phyloP scores from a whole-genome alignment of 228 moss, liverwort and hornwort species.

The Sphagnum fallax region DNA sequence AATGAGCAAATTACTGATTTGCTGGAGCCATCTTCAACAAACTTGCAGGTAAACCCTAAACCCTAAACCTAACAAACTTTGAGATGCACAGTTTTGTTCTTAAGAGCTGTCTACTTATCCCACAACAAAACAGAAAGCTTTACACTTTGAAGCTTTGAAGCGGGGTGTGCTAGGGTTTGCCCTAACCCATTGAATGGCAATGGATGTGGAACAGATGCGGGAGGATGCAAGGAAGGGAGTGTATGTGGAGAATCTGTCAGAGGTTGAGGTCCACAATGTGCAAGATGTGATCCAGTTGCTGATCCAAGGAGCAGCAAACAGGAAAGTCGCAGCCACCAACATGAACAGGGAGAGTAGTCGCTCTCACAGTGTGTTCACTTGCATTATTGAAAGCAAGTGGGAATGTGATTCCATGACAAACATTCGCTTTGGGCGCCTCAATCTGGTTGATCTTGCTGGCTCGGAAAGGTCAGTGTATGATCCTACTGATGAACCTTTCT shows the following conservation, averaged over 20 bases:
- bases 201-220: slow-evolving; percentile 49
- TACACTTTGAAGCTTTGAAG: no score
- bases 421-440: slow-evolving; percentile 82
- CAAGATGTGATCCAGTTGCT: slow-evolving; percentile 93
- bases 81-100: no score
- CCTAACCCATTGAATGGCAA: neutral
- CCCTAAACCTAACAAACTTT: neutral
- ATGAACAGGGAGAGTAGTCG: slow-evolving; percentile 99
- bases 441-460: slow-evolving; percentile 94
- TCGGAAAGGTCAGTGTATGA: slow-evolving; percentile 60
- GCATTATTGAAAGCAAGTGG: slow-evolving; percentile 94
- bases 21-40: slow-evolving; percentile 76
- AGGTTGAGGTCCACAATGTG: slow-evolving; percentile 78
- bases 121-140: no score
- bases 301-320: slow-evolving; percentile 80
- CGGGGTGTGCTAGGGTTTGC: no score
- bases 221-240: slow-evolving; percentile 93
- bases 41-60: slow-evolving; percentile 61
- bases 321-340: slow-evolving; percentile 91
- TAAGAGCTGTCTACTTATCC: no score
- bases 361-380: slow-evolving; percentile 96
- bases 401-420: slow-evolving; percentile 85
- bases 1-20: slow-evolving; percentile 99
- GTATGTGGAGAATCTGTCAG: slow-evolving; percentile 84
- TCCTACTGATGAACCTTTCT: neutral